Evolutionary conservation across 1,284 basidiomycete species (phyloP).

Genomic region (Trichosporon sp.): DNA sequence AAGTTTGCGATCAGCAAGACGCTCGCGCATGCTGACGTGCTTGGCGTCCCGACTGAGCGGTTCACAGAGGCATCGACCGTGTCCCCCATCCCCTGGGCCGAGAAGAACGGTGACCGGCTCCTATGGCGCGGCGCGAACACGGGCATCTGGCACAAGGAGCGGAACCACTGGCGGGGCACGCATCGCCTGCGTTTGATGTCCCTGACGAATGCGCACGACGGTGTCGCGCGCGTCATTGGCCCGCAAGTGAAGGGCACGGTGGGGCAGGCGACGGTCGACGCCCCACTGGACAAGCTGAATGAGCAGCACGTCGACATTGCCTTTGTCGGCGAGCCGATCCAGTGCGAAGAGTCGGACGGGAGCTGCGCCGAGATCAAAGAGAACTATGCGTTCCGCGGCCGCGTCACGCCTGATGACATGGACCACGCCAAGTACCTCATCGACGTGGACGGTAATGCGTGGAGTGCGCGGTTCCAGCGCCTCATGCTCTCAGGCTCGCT

Average conservation of each 20-base stretch:
- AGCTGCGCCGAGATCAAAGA: constrained; percentile 45
- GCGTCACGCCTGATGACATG: constrained; percentile 40
- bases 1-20: constrained; percentile 54
- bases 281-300: constrained; percentile 66
- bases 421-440: constrained; percentile 47
- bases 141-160: constrained; percentile 38
- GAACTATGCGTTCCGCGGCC: constrained; percentile 38
- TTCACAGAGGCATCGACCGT: constrained; percentile 31
- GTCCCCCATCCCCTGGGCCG: constrained; percentile 41
- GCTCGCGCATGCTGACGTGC: constrained; percentile 48
- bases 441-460: constrained; percentile 67
- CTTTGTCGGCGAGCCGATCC: constrained; percentile 48
- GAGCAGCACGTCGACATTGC: constrained; percentile 67
- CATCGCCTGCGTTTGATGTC: constrained; percentile 48
- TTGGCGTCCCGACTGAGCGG: constrained; percentile 55
- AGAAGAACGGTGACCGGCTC: constrained; percentile 40
- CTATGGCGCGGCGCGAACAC: constrained; percentile 56
- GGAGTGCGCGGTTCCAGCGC: constrained; percentile 66
- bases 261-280: constrained; percentile 75
- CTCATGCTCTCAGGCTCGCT: constrained; percentile 48
- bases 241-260: constrained; percentile 23
- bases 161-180: constrained; percentile 44
- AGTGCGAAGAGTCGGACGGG: constrained; percentile 49
- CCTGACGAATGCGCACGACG: constrained; percentile 27
- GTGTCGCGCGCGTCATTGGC: constrained; percentile 22